These are phyloP conservation scores for Aquilaria agallochum DNA, from an alignment of 441 rosid genomes.

Conservation along the genomic window DNA sequence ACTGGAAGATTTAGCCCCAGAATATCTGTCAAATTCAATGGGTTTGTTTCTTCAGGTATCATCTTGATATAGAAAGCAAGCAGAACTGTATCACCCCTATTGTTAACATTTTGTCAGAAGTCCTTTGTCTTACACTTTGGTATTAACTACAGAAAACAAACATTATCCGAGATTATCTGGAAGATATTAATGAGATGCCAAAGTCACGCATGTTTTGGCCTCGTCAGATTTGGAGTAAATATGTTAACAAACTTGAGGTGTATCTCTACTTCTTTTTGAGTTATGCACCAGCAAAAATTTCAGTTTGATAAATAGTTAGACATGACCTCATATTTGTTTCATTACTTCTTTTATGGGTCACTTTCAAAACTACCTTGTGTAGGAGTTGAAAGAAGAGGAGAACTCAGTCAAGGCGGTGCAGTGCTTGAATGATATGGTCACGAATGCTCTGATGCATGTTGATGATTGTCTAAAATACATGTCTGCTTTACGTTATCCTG, in stretches of 20 bases:
- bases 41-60: conserved; percentile 93
- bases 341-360: too few species aligned
- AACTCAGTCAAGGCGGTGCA: conserved; percentile 77
- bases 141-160: conserved; percentile 67
- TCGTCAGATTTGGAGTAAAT: conserved; percentile 82
- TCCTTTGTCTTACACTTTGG: not conserved
- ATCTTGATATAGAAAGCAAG: not conserved
- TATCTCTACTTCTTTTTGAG: conserved; percentile 11
- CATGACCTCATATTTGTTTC: too few species aligned
- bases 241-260: conserved; percentile 88
- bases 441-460: conserved; percentile 66
- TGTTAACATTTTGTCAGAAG: too few species aligned
- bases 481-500: conserved; percentile 53
- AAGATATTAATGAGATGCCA: conserved; percentile 95
- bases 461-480: conserved; percentile 83
- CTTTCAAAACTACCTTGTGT: too few species aligned
- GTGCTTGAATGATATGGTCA: conserved; percentile 92
- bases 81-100: too few species aligned
- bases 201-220: conserved; percentile 99
- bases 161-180: conserved; percentile 88
- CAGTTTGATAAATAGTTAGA: too few species aligned
- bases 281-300: too few species aligned
- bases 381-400: conserved; percentile 82
- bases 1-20: conserved; percentile 62
- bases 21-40: conserved; percentile 77